Evolutionary conservation across 179 eudicot species (phyloP), one percentile per base, ranked within the genome.

Genomic region (Pouteria campechiana): DNA sequence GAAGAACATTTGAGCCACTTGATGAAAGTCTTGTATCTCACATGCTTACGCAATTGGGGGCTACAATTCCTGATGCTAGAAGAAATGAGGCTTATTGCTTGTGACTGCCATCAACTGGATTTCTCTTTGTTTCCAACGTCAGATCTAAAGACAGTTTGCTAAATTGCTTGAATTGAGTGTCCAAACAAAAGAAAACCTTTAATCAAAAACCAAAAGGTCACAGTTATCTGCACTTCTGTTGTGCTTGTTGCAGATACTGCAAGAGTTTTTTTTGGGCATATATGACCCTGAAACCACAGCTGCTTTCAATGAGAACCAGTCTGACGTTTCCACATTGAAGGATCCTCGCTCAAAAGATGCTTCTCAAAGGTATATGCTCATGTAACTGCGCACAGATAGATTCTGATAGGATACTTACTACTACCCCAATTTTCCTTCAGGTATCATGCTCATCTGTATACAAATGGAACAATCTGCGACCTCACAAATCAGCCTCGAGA

Each of bases 321-420:
- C 93, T 16, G 93, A 78, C 36, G 44, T 74, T 44, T 85, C 97
- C 40, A 69, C 61, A 42, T 48, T 85, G 55, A 89, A 89, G 67
- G 89, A 84, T 72, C 93, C 95, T 44, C 95, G 81, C 53, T 78
- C 97, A 7, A 85, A 76, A 67, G 93, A 85, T 68, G 88, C 95
- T 40, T 85, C 95, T 48, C 93, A 74, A 63, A 81, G 93, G 95
- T 81, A 73, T 54, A 51, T 28, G 17, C 41, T 46, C 44, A 9
- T 17, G 20, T 15, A 4, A 13, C 30, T 0, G 7, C 14, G 37
- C 0, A 18, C 6, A 13, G 13, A 24, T n/a, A 29, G 12, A 32
- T 18, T 17, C 3, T 17, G 4, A 8, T 32, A 27, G 30, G 37
- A 44, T 33, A 44, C 15, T 44, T 28, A 18, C 15, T 17, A 11